Base-by-base conservation (phyloP, 306 rosid species). In the Arachis hypogaea region DNA sequence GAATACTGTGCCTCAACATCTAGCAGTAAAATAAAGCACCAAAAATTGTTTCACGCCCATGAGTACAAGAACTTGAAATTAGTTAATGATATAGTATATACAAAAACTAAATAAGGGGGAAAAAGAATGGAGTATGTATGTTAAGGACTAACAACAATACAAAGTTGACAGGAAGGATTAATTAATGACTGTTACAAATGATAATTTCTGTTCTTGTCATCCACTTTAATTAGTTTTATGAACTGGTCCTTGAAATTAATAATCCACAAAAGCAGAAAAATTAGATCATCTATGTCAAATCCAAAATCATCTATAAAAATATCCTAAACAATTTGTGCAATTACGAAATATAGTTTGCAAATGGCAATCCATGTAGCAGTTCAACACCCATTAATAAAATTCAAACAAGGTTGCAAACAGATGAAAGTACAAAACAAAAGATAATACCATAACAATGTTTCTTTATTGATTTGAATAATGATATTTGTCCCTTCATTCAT, bases 1-100 rank as follows among this genome's bases (percentile, higher is more conserved):
- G 96, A 77, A 73, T 95, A 95, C 68, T 88, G 90, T 56, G 96
- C 81, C 89, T 95, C 99, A 68, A 95, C 99, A 62, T 92, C 99
- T 95, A 86, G 73, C 60, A 84, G 82, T 50, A 11, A 84, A 85
- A 85, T 51, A 50, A 64, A 77, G 59, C 56, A 47, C 43, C 72
- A 77, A 83, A 65, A 46, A 16, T 70, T 61, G 73, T 64, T 64
- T 44, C 43, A 77, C 60, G 70, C 54, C 55, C 30, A 4, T n/a
- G 85, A 83, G 68, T 64, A 68, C 41, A 82, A 60, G 18, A 63
- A 55, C 68, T 38, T 38, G 38, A 49, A 61, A 63, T 73, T 49
- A 67, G 41, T 47, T 72, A 54, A 47, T 33, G 38, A 33, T 33
- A 52, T 22, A 55, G 49, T 59, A 64, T 9, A 50, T 38, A 29